Evolutionary conservation across 2,329 filamentous ascomycete species (phyloP).

Genomic region (Hypoxylon rubiginosum): DNA sequence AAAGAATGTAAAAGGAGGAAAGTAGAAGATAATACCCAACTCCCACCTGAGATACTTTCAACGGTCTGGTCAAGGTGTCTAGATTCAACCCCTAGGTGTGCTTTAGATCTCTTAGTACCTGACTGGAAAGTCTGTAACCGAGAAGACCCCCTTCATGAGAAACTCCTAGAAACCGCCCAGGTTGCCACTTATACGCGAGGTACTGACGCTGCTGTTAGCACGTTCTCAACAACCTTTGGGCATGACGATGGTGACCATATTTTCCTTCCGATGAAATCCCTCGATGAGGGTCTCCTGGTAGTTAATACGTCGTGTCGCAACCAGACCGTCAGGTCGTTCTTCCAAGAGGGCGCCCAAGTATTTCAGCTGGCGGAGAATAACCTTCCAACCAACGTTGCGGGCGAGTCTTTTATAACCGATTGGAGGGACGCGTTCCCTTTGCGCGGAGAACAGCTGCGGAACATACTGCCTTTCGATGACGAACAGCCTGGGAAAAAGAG

Average conservation of each 20-base stretch:
- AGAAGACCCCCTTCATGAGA: constrained; percentile 18
- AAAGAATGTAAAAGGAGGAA: not conserved
- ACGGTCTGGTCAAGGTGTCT: constrained; percentile 13
- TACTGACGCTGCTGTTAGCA: constrained; percentile 14
- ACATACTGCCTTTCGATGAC: constrained; percentile 48
- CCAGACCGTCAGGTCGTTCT: constrained; percentile 34
- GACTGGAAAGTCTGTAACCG: constrained; percentile 43
- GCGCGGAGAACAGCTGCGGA: constrained; percentile 19
- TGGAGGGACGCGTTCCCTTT: constrained; percentile 32
- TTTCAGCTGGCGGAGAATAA: constrained; percentile 34
- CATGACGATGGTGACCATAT: constrained; percentile 41
- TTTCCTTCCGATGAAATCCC: constrained; percentile 36
- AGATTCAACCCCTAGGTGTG: constrained; percentile 33
- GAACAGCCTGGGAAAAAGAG: constrained; percentile 27
- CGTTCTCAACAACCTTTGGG: constrained; percentile 26
- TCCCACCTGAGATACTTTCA: constrained; percentile 25
- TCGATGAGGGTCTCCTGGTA: constrained; percentile 25
- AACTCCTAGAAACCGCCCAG: constrained; percentile 15
- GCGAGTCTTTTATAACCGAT: not conserved
- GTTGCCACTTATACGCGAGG: constrained; percentile 44
- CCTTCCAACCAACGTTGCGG: not conserved
- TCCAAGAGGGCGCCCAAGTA: constrained; percentile 40
- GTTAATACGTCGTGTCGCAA: constrained; percentile 27
- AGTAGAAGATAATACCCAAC: not conserved
- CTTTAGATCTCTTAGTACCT: constrained; percentile 43